These are phyloP conservation scores for Apophysomyces sp. DNA, from an alignment of 371 early-diverging fungal genomes.

Conservation along the genomic window DNA sequence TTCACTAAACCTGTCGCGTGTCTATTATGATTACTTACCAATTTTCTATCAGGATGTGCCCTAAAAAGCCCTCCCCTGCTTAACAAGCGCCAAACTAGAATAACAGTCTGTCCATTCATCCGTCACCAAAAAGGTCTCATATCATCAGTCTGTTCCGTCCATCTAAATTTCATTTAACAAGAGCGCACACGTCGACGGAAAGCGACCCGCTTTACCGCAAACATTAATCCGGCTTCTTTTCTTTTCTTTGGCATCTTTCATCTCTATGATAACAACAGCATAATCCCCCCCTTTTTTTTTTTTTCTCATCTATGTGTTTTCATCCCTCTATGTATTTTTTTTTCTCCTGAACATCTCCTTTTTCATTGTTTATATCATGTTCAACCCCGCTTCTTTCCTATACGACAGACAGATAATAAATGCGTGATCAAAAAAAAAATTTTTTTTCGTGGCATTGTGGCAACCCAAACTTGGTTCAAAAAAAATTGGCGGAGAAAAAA, in stretches of 20 bases:
- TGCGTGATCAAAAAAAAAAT: not conserved
- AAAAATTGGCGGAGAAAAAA: too few species aligned
- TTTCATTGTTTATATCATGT: slow-evolving; percentile 5
- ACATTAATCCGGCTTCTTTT: not conserved
- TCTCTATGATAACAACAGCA: not conserved
- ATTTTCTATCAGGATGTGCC: slow-evolving; percentile 31
- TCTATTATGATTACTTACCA: not conserved
- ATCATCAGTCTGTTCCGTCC: not conserved
- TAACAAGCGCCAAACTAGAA: slow-evolving; percentile 6
- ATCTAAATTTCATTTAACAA: not conserved
- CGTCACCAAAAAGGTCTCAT: not conserved
- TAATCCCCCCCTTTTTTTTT: slow-evolving; percentile 2
- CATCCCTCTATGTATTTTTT: not conserved
- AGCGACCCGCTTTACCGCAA: not conserved
- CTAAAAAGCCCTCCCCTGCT: slow-evolving; percentile 33
- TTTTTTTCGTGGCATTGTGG: not conserved
- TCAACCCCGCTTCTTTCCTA: not conserved
- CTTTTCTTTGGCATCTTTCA: slow-evolving; percentile 4
- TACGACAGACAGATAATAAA: slow-evolving; percentile 9
- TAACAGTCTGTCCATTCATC: not conserved
- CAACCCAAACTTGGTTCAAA: too few species aligned
- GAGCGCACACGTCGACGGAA: not conserved
- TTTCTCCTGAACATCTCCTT: not conserved
- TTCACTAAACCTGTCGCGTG: not conserved
- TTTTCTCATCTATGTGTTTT: slow-evolving; percentile 1